A percentile compares a stretch with the other conserved stretches of the same genome.
Evolutionary conservation across 495 filamentous ascomycete species (phyloP).

Genomic region (Lepidopterella palustris): DNA sequence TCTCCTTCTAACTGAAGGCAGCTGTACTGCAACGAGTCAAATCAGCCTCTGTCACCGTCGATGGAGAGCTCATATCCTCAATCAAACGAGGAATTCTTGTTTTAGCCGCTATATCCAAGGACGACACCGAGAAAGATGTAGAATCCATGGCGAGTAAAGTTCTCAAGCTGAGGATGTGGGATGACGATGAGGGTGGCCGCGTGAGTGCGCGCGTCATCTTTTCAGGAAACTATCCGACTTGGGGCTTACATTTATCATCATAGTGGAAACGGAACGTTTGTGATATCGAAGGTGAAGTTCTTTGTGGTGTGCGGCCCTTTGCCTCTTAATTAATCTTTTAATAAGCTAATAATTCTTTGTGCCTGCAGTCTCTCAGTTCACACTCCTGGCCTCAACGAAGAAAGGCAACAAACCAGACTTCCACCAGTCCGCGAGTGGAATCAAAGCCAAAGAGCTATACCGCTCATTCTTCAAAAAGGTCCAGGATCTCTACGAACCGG

Average conservation of each 20-base stretch:
- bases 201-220: slow-evolving; percentile 8
- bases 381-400: slow-evolving; percentile 81
- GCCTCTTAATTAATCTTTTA: background rate
- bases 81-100: slow-evolving; percentile 89
- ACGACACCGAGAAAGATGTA: slow-evolving; percentile 83
- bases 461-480: slow-evolving; percentile 73
- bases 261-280: slow-evolving; percentile 86
- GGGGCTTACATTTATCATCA: slow-evolving; percentile 11
- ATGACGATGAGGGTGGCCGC: slow-evolving; percentile 59
- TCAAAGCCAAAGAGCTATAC: slow-evolving; percentile 75
- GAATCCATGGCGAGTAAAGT: slow-evolving; percentile 78
- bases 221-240: background rate
- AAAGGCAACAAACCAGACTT: slow-evolving; percentile 96
- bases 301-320: slow-evolving; percentile 61
- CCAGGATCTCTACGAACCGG: slow-evolving; percentile 60
- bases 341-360: background rate
- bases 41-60: slow-evolving; percentile 97
- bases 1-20: slow-evolving; percentile 34
- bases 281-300: slow-evolving; percentile 80
- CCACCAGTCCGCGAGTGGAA: slow-evolving; percentile 72
- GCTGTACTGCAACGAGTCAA: slow-evolving; percentile 92
- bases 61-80: slow-evolving; percentile 77
- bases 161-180: slow-evolving; percentile 83
- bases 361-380: slow-evolving; percentile 89
- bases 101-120: slow-evolving; percentile 82